Evolutionary conservation across 2,329 filamentous ascomycete species (phyloP), one percentile per base, ranked within the genome.

Genomic region (Penicillium italicum): DNA sequence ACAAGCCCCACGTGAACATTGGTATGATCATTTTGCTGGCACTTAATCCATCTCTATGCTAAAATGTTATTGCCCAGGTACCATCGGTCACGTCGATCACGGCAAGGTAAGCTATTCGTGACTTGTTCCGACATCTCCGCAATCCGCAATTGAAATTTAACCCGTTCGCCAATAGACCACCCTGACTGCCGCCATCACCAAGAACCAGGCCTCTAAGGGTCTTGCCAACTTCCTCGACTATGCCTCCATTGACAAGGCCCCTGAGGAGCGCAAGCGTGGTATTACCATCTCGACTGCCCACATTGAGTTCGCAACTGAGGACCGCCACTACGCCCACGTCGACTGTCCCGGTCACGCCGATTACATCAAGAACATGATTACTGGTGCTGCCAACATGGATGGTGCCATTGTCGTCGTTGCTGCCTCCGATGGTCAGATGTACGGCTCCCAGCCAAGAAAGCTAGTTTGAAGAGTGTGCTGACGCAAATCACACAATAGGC

Each of bases 321-420:
- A 82, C 74, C 88, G 94, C 73, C 94, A 99, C 82, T 99, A 99
- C 81, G 94, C 94, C 71, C 94, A 99, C 85, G 94, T 99, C 82
- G 94, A 99, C 85, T 99, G 94, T 80, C 94, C 94, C 57, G 94
- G 94, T 79, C 94, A 99, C 88, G 94, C 94, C 79, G 94, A 99
- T 91, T 99, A 99, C 84, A 97, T 99, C 83, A 99, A 99, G 86
- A 99, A 99, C 88, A 99, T 99, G 94, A 99, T 99, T 77, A 99
- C 94, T 66, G 94, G 94, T 86, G 92, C 94, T 62, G 93, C 95
- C 71, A 96, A 91, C 83, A 99, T 99, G 94, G 94, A 99, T 71
- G 94, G 94, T 71, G 93, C 94, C 71, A 93, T 99, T 74, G 97
- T 99, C 71, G 94, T 99, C 66, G 95, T 99, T 69, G 95, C 95